phyloP scores from a whole-genome alignment of 2,329 filamentous ascomycete genomes.

The Anisogramma anomala region DNA sequence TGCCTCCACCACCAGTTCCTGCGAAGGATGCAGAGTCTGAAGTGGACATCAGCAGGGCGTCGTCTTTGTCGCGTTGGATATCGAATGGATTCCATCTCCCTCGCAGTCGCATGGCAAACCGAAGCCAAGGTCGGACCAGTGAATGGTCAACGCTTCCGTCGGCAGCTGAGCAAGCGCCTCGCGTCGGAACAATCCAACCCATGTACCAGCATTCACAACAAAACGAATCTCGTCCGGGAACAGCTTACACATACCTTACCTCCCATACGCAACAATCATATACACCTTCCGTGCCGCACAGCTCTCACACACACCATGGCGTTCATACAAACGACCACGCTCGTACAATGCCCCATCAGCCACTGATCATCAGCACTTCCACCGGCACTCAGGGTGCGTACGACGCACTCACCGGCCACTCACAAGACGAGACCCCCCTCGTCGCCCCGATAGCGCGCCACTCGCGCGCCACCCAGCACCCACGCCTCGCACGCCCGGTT shows the following conservation, averaged over 20 bases:
- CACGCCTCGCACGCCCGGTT: constrained; percentile 29
- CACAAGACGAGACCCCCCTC: constrained; percentile 34
- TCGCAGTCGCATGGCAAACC: constrained; percentile 29
- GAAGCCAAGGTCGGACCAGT: constrained; percentile 15
- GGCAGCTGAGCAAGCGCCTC: background rate
- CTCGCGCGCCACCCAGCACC: constrained; percentile 29
- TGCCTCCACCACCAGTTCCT: constrained; percentile 28
- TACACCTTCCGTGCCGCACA: constrained; percentile 6
- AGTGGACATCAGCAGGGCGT: constrained; percentile 27
- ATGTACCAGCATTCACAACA: constrained; percentile 3
- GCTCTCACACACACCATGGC: constrained; percentile 17
- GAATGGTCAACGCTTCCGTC: constrained; percentile 14
- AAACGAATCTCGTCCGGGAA: background rate
- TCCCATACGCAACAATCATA: constrained; percentile 8
- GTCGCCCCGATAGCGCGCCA: constrained; percentile 43
- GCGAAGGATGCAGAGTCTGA: constrained; percentile 29
- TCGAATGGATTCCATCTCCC: constrained; percentile 34
- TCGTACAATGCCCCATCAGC: constrained; percentile 32
- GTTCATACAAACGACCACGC: constrained; percentile 13
- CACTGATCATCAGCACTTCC: constrained; percentile 51
- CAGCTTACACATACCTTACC: constrained; percentile 8
- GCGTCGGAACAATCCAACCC: background rate
- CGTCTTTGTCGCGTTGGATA: constrained; percentile 27
- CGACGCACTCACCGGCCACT: constrained; percentile 30
- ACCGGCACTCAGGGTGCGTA: constrained; percentile 42